Conservation (phyloP, 768 basidiomycete species). For the Lactarius sanguifluus region DNA sequence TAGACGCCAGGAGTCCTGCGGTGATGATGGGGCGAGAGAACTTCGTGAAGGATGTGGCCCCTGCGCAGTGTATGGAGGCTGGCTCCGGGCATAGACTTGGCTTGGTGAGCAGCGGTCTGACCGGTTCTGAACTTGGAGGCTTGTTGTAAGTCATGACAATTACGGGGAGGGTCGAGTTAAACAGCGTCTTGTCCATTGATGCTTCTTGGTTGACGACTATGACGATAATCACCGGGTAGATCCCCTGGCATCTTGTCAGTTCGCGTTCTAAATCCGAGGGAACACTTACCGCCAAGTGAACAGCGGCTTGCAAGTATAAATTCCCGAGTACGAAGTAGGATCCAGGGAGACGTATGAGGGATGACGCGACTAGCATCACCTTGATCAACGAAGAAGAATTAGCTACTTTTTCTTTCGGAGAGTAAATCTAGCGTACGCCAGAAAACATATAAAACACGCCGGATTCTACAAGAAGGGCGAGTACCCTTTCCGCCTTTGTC, state of each 20-base stretch:
- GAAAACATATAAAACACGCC: constrained; percentile 5
- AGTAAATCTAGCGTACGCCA: background rate
- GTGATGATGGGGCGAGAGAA: background rate
- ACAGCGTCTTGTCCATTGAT: background rate
- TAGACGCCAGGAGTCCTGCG: background rate
- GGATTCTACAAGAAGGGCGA: background rate
- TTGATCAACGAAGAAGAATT: background rate
- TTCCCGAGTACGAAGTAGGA: background rate
- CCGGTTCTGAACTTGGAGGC: background rate
- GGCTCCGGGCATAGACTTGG: background rate
- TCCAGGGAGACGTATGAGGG: constrained; percentile 1
- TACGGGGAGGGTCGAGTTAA: background rate
- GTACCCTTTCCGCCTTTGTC: constrained; percentile 1
- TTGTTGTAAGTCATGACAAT: background rate
- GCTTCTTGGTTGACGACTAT: background rate
- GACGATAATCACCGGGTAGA: background rate
- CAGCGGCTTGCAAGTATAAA: background rate
- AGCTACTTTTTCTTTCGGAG: background rate
- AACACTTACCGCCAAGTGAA: constrained; percentile 1
- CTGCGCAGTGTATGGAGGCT: background rate
- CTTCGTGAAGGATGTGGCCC: background rate
- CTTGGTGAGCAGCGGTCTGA: background rate
- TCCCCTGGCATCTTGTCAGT: background rate
- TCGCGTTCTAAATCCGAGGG: background rate
- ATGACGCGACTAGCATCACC: background rate